Conservation (phyloP, 2,329 filamentous ascomycete genomes). For the Alternaria infectoria region DNA sequence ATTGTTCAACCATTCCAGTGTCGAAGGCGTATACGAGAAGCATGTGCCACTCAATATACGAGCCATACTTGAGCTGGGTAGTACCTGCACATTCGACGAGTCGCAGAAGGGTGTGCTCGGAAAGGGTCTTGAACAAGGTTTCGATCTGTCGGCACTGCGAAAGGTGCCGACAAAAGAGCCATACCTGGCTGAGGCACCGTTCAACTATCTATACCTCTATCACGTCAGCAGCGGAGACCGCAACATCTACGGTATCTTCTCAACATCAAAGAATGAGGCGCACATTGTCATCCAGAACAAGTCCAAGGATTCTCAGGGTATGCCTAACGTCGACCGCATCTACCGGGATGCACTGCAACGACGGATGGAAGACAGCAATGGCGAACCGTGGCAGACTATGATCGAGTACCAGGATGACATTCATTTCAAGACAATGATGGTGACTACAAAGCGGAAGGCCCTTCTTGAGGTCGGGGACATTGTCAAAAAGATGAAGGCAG, state of each 20-base stretch:
- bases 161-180: constrained; percentile 69
- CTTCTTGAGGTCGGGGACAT: constrained; percentile 86
- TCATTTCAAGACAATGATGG: constrained; percentile 83
- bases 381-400: constrained; percentile 76
- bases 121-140: constrained; percentile 90
- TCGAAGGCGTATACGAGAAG: constrained; percentile 97
- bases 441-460: constrained; percentile 88
- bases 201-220: constrained; percentile 90
- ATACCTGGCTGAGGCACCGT: constrained; percentile 76
- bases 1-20: constrained; percentile 88
- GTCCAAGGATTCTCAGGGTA: constrained; percentile 77
- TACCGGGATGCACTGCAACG: constrained; percentile 78
- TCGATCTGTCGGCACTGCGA: constrained; percentile 80
- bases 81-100: constrained; percentile 91
- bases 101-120: constrained; percentile 88
- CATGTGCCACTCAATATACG: constrained; percentile 86
- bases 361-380: constrained; percentile 69
- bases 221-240: constrained; percentile 90
- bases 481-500: constrained; percentile 87
- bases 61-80: constrained; percentile 88
- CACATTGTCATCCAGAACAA: constrained; percentile 89
- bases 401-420: constrained; percentile 88
- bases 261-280: constrained; percentile 77
- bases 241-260: constrained; percentile 93
- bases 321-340: constrained; percentile 89